Conservation (phyloP, 257 asterid species). For the Craterostigma plantagineum region DNA sequence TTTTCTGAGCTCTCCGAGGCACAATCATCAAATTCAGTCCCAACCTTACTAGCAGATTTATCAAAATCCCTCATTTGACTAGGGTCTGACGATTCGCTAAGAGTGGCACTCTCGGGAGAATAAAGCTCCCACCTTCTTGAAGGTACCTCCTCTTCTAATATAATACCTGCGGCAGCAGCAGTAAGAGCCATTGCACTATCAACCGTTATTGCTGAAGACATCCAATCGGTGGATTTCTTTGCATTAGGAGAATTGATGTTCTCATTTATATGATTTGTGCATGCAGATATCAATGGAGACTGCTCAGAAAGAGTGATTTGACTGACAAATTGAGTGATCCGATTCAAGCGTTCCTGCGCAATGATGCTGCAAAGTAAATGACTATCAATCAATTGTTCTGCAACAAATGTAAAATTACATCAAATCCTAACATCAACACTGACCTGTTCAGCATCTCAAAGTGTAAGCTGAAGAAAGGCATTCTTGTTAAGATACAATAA, state of each 20-base stretch:
- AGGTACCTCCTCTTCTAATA: conserved; percentile 50
- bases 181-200: conserved; percentile 48
- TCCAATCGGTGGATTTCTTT: conserved; percentile 36
- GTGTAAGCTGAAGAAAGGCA: conserved; percentile 85
- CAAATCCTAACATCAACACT: conserved; percentile 6
- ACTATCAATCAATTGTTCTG: background rate
- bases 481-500: conserved; percentile 76
- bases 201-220: conserved; percentile 54
- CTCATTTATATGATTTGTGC: conserved; percentile 19
- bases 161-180: conserved; percentile 71
- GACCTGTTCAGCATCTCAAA: conserved; percentile 82
- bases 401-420: background rate
- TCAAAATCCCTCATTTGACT: conserved; percentile 26
- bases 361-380: conserved; percentile 50
- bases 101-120: conserved; percentile 32
- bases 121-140: conserved; percentile 28
- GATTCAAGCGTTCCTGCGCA: conserved; percentile 76
- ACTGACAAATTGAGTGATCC: conserved; percentile 54
- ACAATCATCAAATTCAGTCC: conserved; percentile 22
- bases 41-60: conserved; percentile 26
- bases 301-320: conserved; percentile 37
- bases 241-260: conserved; percentile 21
- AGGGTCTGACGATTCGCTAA: conserved; percentile 43
- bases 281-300: conserved; percentile 20
- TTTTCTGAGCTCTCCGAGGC: conserved; percentile 28